Evolutionary conservation across 2,329 filamentous ascomycete species (phyloP), one percentile per base, ranked within the genome.

Genomic region (Stagonosporopsis chrysanthemi): DNA sequence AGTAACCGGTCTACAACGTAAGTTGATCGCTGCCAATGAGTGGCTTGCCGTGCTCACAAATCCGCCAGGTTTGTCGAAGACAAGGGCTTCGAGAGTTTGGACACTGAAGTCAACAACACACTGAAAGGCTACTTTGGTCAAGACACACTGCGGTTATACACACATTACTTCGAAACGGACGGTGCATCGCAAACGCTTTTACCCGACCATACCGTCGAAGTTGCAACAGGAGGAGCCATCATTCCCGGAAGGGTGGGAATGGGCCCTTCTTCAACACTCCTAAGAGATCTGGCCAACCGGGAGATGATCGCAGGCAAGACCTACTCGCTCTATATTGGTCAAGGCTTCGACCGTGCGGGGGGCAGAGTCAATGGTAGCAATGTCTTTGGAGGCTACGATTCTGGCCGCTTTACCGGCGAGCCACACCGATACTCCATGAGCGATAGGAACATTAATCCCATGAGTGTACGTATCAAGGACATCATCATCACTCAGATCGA

Each of bases 381-480:
- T 35, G 73, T 74, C 3, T 76, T 80, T 35, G 79, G 79, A n/a
- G 79, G 79, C 22, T 80, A 77, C 58, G 79, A 81, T 60, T 74
- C 77, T 12, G 77, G 77, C 23, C 75, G 78, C 19, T 79, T 80
- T 57, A 71, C 68, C 1, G 77, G 74, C 29, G 61, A 60, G 0
- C 68, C 74, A 1, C 67, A 77, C 57, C 69, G 65, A 45, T 73
- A 74, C 63, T 40, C 61, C 11, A 76, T 74, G 71, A 72, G 72
- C 44, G 60, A 62, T 6, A 56, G 61, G 3, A 66, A 67, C 24
- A 41, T 66, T 7, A 76, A 76, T 33, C 72, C 76, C 2, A 73
- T 80, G 64, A 73, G 67, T 33, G 71, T 80, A 11, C 70, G 63
- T 9, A 75, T 80, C 53, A 73, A 74, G 45, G 75, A 79, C 54